phyloP scores from a whole-genome alignment of 2,329 filamentous ascomycete species.

The Purpureocillium lavendulum region DNA sequence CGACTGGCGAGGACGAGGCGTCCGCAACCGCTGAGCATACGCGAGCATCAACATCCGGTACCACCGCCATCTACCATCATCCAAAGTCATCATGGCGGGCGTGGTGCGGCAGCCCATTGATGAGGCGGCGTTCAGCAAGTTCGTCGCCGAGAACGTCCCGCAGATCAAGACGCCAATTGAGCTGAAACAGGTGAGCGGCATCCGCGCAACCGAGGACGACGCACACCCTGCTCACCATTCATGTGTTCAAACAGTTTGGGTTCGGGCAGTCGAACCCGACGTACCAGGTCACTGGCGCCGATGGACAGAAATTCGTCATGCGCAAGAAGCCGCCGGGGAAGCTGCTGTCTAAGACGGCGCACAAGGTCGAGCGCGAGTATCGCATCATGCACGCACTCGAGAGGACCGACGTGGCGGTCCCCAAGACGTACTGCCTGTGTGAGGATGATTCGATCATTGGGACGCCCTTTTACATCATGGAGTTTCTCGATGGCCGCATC shows the following conservation, averaged over 20 bases:
- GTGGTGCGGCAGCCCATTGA: constrained; percentile 87
- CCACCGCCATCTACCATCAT: no score
- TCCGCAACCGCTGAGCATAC: no score
- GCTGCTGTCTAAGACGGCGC: constrained; percentile 86
- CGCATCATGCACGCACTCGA: constrained; percentile 79
- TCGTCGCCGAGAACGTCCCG: constrained; percentile 70
- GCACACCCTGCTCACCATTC: not conserved
- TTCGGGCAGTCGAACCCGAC: constrained; percentile 98
- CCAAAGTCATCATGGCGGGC: constrained; percentile 71
- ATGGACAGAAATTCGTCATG: constrained; percentile 70
- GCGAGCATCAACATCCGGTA: not conserved
- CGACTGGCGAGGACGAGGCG: not conserved
- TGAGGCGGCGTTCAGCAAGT: constrained; percentile 67
- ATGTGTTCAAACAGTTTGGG: constrained; percentile 58
- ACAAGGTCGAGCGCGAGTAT: constrained; percentile 95
- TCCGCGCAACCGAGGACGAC: not conserved
- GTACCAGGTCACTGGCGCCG: constrained; percentile 74
- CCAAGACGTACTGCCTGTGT: constrained; percentile 75
- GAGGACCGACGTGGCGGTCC: constrained; percentile 74
- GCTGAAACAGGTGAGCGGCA: constrained; percentile 67
- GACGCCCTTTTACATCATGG: constrained; percentile 96
- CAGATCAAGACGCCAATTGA: constrained; percentile 75
- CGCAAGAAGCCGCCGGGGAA: constrained; percentile 97
- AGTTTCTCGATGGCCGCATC: constrained; percentile 87
- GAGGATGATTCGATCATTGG: constrained; percentile 74